phyloP scores from a whole-genome alignment of 805 yeast species.

The Pichia cabralensis region DNA sequence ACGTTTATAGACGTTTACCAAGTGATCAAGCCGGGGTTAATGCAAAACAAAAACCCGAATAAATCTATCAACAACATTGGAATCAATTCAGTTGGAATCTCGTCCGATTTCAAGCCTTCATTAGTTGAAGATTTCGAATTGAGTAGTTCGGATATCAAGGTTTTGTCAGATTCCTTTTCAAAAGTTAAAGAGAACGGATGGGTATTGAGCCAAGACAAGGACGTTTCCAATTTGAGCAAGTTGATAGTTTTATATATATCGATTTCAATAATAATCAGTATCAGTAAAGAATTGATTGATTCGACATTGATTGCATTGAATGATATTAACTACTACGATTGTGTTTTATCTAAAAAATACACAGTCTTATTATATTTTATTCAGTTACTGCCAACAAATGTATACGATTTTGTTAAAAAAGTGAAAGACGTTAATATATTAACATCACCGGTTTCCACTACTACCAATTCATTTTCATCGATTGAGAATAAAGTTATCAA shows the following conservation, averaged over 20 bases:
- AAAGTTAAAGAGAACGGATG: background rate
- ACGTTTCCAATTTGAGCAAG: conserved; percentile 15
- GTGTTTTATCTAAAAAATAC: conserved; percentile 25
- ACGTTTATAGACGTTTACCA: conserved; percentile 2
- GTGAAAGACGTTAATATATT: conserved; percentile 9
- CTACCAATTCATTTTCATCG: background rate
- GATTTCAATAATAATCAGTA: conserved; percentile 11
- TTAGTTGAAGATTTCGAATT: background rate
- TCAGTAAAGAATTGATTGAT: conserved; percentile 25
- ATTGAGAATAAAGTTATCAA: background rate
- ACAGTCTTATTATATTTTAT: conserved; percentile 26
- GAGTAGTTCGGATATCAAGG: background rate
- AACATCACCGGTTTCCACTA: background rate
- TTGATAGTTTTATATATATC: conserved; percentile 16
- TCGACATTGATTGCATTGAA: conserved; percentile 34
- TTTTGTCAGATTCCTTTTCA: background rate
- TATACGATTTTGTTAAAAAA: conserved; percentile 8
- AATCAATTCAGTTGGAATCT: background rate
- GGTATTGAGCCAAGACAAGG: conserved; percentile 1
- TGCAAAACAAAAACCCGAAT: background rate
- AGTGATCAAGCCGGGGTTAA: conserved; percentile 1
- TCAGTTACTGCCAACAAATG: conserved; percentile 30
- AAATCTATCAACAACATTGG: background rate
- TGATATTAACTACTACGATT: conserved; percentile 39
- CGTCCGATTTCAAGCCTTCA: background rate